These are phyloP conservation scores for Dujonia santamariae DNA, from an alignment of 1,139 yeast species.

Conservation along the genomic window DNA sequence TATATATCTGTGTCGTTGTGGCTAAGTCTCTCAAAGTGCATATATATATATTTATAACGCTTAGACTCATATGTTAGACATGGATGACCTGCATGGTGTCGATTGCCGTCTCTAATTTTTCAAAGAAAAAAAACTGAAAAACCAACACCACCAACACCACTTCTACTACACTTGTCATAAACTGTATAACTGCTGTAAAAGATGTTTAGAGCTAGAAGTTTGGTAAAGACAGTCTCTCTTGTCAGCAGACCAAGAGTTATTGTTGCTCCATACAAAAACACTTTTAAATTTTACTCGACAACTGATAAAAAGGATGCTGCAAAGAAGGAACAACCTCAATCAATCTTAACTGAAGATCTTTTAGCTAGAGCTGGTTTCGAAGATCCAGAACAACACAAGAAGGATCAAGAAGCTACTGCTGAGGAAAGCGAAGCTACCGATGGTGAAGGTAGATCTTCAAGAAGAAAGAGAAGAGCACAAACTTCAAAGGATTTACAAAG, in stretches of 20 bases:
- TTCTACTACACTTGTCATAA: background rate
- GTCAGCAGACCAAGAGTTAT: background rate
- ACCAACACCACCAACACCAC: background rate
- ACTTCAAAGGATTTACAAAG: slow-evolving; percentile 59
- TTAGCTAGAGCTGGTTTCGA: slow-evolving; percentile 83
- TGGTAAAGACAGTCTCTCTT: slow-evolving; percentile 1
- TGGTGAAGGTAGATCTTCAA: slow-evolving; percentile 15
- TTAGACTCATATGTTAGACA: no score
- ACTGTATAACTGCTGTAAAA: background rate
- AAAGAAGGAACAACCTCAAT: slow-evolving; percentile 32
- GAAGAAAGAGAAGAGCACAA: slow-evolving; percentile 53
- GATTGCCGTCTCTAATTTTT: no score
- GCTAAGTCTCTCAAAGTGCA: no score
- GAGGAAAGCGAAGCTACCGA: slow-evolving; percentile 13
- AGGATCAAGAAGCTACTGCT: slow-evolving; percentile 12
- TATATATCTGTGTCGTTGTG: no score
- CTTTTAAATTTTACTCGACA: slow-evolving; percentile 1
- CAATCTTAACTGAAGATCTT: slow-evolving; percentile 77
- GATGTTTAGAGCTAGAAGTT: slow-evolving; percentile 2
- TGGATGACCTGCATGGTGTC: no score
- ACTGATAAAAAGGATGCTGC: slow-evolving; percentile 12
- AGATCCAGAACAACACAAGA: slow-evolving; percentile 19
- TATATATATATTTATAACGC: no score
- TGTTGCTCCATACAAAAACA: background rate
- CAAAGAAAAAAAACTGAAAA: no score